phyloP scores from a whole-genome alignment of 2,329 filamentous ascomycete species.

The Fonsecaea erecta region DNA sequence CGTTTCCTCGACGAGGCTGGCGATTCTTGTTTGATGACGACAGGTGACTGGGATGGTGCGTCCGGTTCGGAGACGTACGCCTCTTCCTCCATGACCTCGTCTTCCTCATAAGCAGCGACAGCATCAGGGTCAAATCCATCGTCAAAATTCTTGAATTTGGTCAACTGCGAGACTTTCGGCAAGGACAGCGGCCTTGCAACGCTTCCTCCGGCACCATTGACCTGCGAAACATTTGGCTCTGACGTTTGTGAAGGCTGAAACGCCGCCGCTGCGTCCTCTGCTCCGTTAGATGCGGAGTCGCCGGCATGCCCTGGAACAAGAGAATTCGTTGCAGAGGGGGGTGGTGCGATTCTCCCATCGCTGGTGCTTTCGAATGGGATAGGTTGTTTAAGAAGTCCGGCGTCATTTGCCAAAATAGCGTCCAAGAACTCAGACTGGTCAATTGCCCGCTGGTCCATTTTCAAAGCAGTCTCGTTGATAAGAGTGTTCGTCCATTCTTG shows the following conservation, averaged over 20 bases:
- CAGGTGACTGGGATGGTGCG: neutral
- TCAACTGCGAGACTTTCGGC: constrained; percentile 35
- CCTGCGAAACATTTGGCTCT: constrained; percentile 18
- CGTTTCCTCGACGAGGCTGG: constrained; percentile 38
- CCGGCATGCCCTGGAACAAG: constrained; percentile 26
- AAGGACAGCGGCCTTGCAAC: constrained; percentile 43
- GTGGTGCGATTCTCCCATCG: constrained; percentile 28
- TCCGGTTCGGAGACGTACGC: constrained; percentile 13
- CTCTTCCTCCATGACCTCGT: constrained; percentile 26
- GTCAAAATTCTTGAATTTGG: constrained; percentile 76
- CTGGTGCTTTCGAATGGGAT: constrained; percentile 58
- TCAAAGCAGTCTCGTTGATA: constrained; percentile 69
- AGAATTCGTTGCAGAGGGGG: constrained; percentile 28
- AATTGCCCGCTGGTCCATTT: constrained; percentile 79
- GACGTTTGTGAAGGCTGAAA: constrained; percentile 8
- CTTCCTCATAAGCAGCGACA: constrained; percentile 33
- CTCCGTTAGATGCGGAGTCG: neutral
- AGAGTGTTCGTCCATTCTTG: constrained; percentile 72
- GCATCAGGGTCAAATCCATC: constrained; percentile 56
- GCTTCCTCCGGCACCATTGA: constrained; percentile 15
- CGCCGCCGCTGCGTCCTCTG: constrained; percentile 6
- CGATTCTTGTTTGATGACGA: constrained; percentile 34
- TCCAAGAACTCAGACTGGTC: constrained; percentile 92
- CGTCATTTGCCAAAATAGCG: constrained; percentile 81
- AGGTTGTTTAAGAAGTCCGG: constrained; percentile 70